Conservation (phyloP, 495 filamentous ascomycete genomes). For the Penicillium malachiteum region DNA sequence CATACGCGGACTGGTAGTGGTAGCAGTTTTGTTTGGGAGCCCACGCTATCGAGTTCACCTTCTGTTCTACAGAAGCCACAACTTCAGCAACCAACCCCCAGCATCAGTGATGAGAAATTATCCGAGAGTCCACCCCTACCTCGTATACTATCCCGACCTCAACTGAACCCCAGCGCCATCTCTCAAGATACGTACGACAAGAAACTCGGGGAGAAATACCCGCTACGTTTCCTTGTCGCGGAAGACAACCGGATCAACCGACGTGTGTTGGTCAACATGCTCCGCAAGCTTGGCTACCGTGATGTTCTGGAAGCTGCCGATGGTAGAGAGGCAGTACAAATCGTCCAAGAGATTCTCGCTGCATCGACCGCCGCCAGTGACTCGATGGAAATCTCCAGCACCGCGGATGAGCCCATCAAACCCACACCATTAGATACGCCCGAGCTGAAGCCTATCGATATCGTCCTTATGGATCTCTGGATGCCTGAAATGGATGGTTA, state of each 20-base stretch:
- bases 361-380: constrained; percentile 18
- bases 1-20: constrained; percentile 24
- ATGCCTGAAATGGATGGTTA: constrained; percentile 86
- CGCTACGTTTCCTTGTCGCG: constrained; percentile 70
- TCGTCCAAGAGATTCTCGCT: constrained; percentile 49
- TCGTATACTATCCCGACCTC: constrained; percentile 22
- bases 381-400: not conserved
- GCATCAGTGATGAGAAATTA: constrained; percentile 31
- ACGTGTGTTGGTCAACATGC: constrained; percentile 68
- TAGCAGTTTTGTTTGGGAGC: constrained; percentile 24
- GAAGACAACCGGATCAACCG: constrained; percentile 83
- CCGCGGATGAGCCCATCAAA: constrained; percentile 4
- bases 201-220: constrained; percentile 56
- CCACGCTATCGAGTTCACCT: constrained; percentile 20
- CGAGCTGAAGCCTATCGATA: constrained; percentile 54
- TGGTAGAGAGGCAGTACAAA: constrained; percentile 68
- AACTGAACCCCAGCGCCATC: constrained; percentile 18
- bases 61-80: constrained; percentile 23
- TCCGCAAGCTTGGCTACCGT: constrained; percentile 67
- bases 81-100: constrained; percentile 36
- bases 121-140: constrained; percentile 30
- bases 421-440: constrained; percentile 4
- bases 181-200: constrained; percentile 35
- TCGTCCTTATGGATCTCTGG: constrained; percentile 82
- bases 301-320: constrained; percentile 69